Conservation (phyloP, 352 stramenopile genomes). For the Globisporangium splendens region DNA sequence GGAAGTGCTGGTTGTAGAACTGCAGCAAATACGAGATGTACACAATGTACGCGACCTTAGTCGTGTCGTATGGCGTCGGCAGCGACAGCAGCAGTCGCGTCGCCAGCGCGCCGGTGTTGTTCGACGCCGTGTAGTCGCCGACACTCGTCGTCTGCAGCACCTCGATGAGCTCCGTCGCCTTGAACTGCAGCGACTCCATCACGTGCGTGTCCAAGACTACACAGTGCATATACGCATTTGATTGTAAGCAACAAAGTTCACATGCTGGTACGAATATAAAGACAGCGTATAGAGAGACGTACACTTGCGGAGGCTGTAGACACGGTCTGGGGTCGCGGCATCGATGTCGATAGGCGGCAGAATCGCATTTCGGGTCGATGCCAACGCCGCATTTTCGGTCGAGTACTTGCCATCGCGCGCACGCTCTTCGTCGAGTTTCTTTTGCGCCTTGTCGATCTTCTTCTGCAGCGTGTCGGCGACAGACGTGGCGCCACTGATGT, state of each 20-base stretch:
- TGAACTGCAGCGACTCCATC: conserved; percentile 75
- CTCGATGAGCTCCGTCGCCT: conserved; percentile 73
- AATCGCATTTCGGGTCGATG: conserved; percentile 55
- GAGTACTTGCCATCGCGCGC: conserved; percentile 50
- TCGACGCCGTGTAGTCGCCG: conserved; percentile 45
- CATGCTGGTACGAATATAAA: conserved; percentile 1
- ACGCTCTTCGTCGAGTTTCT: conserved; percentile 44
- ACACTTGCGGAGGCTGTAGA: conserved; percentile 84
- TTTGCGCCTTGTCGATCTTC: conserved; percentile 60
- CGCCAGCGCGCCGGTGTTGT: conserved; percentile 42
- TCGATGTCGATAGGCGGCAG: conserved; percentile 72
- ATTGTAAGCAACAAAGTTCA: background rate
- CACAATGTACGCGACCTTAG: conserved; percentile 64
- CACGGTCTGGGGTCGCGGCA: conserved; percentile 63
- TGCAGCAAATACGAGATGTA: conserved; percentile 75
- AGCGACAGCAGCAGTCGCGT: conserved; percentile 70
- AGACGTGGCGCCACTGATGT: conserved; percentile 69
- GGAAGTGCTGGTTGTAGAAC: conserved; percentile 58
- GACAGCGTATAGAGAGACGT: conserved; percentile 16
- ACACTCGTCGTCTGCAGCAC: conserved; percentile 48
- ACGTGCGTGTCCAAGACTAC: conserved; percentile 61
- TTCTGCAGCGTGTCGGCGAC: conserved; percentile 72
- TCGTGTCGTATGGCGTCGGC: conserved; percentile 61
- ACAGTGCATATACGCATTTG: background rate
- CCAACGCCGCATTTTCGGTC: conserved; percentile 49